phyloP scores from a whole-genome alignment of 139 green algal species.

The Auxenochlorella pyrenoidosa region DNA sequence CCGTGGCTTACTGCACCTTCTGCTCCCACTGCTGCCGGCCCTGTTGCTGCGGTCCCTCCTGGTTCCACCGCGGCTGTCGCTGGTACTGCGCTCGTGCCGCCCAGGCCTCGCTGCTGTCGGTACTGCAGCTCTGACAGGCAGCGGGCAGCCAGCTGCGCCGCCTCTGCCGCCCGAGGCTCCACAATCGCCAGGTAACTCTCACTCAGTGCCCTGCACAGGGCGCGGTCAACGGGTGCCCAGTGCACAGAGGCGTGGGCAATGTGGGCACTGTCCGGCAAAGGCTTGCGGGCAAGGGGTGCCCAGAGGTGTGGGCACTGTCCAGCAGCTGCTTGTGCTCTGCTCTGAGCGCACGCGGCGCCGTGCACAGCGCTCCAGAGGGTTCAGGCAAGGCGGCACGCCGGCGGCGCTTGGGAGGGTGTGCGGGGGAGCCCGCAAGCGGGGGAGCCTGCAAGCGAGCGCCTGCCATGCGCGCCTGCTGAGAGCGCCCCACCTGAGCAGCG shows the following conservation, averaged over 20 bases:
- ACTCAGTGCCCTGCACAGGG: not conserved
- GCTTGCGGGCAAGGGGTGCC: too few species aligned
- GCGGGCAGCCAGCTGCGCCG: not conserved
- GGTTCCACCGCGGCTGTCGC: not conserved
- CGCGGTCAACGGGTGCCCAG: not conserved
- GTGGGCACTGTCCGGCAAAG: too few species aligned
- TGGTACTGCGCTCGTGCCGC: not conserved
- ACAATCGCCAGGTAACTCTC: slow-evolving; percentile 7
- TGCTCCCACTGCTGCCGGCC: not conserved
- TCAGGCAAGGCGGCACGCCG: too few species aligned
- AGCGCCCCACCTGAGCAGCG: slow-evolving; percentile 9
- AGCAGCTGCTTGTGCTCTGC: too few species aligned
- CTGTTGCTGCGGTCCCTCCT: not conserved
- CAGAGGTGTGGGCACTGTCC: too few species aligned
- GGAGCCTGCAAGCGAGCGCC: too few species aligned
- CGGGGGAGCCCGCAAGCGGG: too few species aligned
- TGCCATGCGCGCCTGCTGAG: too few species aligned
- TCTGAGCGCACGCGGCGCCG: too few species aligned
- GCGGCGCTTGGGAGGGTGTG: too few species aligned
- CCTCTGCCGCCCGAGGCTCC: slow-evolving; percentile 11
- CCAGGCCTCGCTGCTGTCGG: not conserved
- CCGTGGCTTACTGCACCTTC: not conserved
- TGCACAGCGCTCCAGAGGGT: too few species aligned
- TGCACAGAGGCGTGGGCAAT: too few species aligned
- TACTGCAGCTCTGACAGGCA: slow-evolving; percentile 4